Evolutionary conservation across 768 basidiomycete genomes (phyloP).

Genomic region (Bullera alba): DNA sequence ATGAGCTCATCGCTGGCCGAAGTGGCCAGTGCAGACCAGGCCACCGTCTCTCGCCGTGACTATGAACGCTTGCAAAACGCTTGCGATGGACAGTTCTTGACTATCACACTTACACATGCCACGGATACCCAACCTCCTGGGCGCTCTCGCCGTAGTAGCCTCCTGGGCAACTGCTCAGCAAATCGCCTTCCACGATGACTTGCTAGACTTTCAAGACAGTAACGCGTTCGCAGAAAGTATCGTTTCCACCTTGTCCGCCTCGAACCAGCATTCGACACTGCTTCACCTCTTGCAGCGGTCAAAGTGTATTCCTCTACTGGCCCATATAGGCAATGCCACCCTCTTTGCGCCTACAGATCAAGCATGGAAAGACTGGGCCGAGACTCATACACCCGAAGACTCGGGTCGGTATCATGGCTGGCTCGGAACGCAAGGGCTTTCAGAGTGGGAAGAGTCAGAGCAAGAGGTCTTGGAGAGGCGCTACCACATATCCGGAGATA

Average conservation of each 20-base stretch:
- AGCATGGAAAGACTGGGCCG: conserved; percentile 51
- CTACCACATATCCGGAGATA: not conserved
- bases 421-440: conserved; percentile 21
- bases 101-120: too few species aligned
- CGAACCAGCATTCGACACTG: conserved; percentile 70
- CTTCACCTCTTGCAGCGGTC: conserved; percentile 72
- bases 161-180: too few species aligned
- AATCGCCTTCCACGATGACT: too few species aligned
- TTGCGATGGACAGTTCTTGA: too few species aligned
- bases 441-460: conserved; percentile 48
- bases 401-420: conserved; percentile 5
- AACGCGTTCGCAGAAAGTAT: conserved; percentile 49
- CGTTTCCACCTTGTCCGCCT: conserved; percentile 66
- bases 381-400: conserved; percentile 13
- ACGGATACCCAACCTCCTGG: too few species aligned
- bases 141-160: too few species aligned
- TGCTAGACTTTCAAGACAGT: too few species aligned
- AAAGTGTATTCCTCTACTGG: conserved; percentile 83
- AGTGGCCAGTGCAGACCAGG: too few species aligned
- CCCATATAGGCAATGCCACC: conserved; percentile 71
- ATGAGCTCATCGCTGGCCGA: too few species aligned
- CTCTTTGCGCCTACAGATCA: conserved; percentile 94
- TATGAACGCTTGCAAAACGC: too few species aligned
- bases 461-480: conserved; percentile 39
- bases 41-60: too few species aligned